Evolutionary conservation across 2,329 filamentous ascomycete species (phyloP).

Genomic region (Cephalotrichum gorgonifer): DNA sequence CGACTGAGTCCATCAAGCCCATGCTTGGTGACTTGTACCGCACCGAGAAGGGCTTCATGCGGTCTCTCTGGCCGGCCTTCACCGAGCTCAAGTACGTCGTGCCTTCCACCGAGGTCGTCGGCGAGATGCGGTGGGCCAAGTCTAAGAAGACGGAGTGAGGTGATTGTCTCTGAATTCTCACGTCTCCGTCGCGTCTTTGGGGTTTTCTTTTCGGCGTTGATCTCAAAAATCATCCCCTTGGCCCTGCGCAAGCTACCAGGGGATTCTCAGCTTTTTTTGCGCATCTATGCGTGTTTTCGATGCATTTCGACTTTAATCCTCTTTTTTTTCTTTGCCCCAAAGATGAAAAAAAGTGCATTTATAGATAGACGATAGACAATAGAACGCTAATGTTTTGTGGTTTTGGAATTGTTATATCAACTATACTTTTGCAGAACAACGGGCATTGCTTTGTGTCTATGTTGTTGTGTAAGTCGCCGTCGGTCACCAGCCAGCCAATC

Average conservation of each 20-base stretch:
- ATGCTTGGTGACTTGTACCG: conserved; percentile 46
- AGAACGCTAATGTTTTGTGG: neutral
- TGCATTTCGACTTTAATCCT: neutral
- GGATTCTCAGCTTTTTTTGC: too few species aligned
- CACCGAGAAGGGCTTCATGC: conserved; percentile 31
- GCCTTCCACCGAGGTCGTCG: neutral
- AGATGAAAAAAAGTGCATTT: neutral
- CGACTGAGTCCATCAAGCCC: conserved; percentile 64
- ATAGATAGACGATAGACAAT: neutral
- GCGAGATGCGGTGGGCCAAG: conserved; percentile 6
- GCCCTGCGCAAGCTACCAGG: too few species aligned
- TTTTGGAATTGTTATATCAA: neutral
- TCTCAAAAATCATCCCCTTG: neutral
- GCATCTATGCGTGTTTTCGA: neutral
- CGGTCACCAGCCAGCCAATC: too few species aligned
- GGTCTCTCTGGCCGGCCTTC: conserved; percentile 34
- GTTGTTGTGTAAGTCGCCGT: too few species aligned
- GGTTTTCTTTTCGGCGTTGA: neutral
- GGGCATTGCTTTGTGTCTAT: too few species aligned
- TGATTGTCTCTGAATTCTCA: neutral
- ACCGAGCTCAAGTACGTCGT: conserved; percentile 37
- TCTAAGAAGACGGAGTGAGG: conserved; percentile 2
- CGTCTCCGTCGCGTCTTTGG: neutral
- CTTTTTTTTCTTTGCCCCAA: neutral
- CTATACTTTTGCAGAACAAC: too few species aligned